Conservation (phyloP, 1,284 basidiomycete species). For the Ustilago esculenta region DNA sequence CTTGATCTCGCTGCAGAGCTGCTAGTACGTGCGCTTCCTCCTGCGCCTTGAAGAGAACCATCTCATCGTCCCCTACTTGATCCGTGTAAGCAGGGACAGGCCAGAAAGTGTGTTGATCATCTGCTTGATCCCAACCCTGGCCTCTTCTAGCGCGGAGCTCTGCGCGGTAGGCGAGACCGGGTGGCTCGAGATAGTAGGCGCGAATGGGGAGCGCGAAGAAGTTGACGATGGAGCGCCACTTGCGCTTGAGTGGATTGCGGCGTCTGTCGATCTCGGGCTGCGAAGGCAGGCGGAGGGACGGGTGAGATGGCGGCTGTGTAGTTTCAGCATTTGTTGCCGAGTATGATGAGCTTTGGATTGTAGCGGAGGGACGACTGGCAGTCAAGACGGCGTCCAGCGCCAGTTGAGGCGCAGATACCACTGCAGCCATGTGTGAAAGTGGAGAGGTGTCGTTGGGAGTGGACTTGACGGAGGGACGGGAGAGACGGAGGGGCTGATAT, state of each 20-base stretch:
- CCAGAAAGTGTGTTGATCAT: constrained; percentile 10
- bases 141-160: constrained; percentile 10
- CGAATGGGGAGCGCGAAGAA: constrained; percentile 52
- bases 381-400: constrained; percentile 3
- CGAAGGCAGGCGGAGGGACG: constrained; percentile 8
- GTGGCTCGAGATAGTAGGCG: constrained; percentile 40
- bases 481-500: not conserved
- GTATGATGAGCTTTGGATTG: not conserved
- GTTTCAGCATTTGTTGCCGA: not conserved
- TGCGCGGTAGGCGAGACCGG: constrained; percentile 21
- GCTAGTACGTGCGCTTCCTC: constrained; percentile 25
- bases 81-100: constrained; percentile 38
- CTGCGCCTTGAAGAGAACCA: constrained; percentile 49
- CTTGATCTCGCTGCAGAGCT: constrained; percentile 11
- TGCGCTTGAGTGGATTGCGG: constrained; percentile 35
- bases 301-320: constrained; percentile 3
- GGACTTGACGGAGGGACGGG: too few species aligned
- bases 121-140: constrained; percentile 13
- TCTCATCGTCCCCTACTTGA: constrained; percentile 44
- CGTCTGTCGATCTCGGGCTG: not conserved
- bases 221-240: constrained; percentile 44
- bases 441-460: too few species aligned
- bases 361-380: not conserved
- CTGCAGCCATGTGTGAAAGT: constrained; percentile 11
- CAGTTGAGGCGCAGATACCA: constrained; percentile 8